These are phyloP conservation scores for Themeda triandra DNA, from an alignment of 176 grass and related monocot genomes.

Conservation along the genomic window DNA sequence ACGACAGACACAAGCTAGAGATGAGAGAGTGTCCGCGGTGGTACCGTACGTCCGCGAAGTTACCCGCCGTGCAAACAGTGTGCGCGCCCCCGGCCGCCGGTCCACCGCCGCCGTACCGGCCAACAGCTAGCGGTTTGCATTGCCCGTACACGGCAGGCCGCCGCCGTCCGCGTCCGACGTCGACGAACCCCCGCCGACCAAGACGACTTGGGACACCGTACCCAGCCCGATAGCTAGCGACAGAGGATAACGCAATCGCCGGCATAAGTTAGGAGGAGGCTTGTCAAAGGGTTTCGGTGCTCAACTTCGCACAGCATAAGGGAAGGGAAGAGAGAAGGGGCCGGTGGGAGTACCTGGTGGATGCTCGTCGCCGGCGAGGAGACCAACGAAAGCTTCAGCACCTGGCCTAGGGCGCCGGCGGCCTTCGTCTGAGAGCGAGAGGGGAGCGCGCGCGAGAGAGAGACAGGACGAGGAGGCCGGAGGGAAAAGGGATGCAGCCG, in stretches of 20 bases:
- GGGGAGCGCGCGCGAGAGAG: too few species aligned
- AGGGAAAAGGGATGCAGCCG: too few species aligned
- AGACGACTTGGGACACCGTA: not conserved
- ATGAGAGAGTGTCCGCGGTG: not conserved
- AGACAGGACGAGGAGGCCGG: too few species aligned
- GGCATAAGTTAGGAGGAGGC: too few species aligned
- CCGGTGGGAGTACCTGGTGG: not conserved
- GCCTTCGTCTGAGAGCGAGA: not conserved
- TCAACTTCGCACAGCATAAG: not conserved
- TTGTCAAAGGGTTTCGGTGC: not conserved
- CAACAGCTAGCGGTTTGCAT: not conserved
- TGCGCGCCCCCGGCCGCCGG: not conserved
- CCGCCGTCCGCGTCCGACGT: not conserved
- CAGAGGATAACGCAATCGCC: not conserved
- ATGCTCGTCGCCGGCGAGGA: not conserved
- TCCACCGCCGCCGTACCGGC: not conserved
- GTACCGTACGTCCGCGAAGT: not conserved
- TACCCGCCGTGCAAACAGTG: conserved; percentile 16
- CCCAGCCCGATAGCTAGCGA: not conserved
- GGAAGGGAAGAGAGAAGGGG: not conserved
- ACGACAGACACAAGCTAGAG: not conserved
- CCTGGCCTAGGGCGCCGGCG: not conserved
- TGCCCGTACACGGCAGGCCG: not conserved
- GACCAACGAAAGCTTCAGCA: not conserved
- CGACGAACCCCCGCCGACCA: not conserved